Evolutionary conservation across 805 yeast genomes (phyloP).

Genomic region (Pichia rugopelliculosa): DNA sequence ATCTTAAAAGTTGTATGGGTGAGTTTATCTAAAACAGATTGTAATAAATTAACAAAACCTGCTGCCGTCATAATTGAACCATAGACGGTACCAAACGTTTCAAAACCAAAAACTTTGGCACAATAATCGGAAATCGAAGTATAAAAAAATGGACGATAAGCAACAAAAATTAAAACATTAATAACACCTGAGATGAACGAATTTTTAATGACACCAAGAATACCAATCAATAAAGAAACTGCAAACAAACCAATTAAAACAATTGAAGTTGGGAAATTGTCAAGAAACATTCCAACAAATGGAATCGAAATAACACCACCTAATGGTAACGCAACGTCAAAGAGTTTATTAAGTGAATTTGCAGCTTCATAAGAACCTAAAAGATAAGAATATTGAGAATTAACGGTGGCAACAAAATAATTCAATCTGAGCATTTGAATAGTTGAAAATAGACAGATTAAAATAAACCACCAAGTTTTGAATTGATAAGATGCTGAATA

Average conservation of each 20-base stretch:
- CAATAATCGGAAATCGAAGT: constrained; percentile 52
- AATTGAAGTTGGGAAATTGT: constrained; percentile 38
- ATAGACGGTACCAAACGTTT: constrained; percentile 52
- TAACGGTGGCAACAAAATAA: constrained; percentile 52
- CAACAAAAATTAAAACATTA: constrained; percentile 42
- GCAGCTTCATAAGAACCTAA: constrained; percentile 34
- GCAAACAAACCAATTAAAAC: constrained; percentile 35
- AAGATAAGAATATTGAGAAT: constrained; percentile 45
- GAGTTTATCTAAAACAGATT: constrained; percentile 37
- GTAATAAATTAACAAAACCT: constrained; percentile 44
- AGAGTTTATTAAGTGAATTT: constrained; percentile 36
- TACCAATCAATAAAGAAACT: constrained; percentile 39
- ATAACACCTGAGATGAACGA: constrained; percentile 35
- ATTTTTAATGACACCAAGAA: constrained; percentile 38
- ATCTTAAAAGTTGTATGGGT: constrained; percentile 46
- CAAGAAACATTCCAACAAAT: constrained; percentile 45
- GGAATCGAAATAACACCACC: constrained; percentile 52
- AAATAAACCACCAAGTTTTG: constrained; percentile 44
- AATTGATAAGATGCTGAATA: constrained; percentile 42
- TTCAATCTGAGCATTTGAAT: constrained; percentile 51
- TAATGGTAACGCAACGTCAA: constrained; percentile 48
- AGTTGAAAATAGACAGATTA: constrained; percentile 44
- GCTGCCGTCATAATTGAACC: constrained; percentile 50
- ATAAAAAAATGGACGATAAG: constrained; percentile 51
- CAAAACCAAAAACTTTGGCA: constrained; percentile 58